Evolutionary conservation across 2,329 filamentous ascomycete genomes (phyloP), one percentile per base, ranked within the genome.

Genomic region (Hortaea sp.): DNA sequence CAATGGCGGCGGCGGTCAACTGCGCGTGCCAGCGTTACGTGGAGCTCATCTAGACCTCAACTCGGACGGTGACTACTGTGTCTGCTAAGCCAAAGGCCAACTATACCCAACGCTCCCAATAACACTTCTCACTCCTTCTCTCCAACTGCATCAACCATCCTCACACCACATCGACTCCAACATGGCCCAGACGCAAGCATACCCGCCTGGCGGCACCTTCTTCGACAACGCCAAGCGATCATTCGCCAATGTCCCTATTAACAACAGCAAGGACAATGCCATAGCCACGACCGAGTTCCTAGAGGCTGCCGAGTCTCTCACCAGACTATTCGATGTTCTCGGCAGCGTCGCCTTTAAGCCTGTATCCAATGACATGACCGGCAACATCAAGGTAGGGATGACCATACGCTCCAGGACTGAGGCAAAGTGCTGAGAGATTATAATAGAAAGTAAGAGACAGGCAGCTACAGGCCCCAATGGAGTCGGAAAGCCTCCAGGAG

Each of bases 341-440:
- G 78, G 77, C 44, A 76, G 73, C 39, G 78, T 84, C 31, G 88
- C 89, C 54, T 97, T 98, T 71, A 80, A 76, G 45, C 85, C 87
- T 28, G 90, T 97, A 64, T 95, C 95, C 78, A 84, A 71, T 57
- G 92, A 98, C 69, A 85, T 98, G 73, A 67, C 79, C 42, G 86
- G 86, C 65, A 98, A 98, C 71, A 78, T 97, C 71, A 89, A 88
- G 78, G 88, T 92, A 54, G 7, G 27, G 27, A 39, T 35, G 11
- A 9, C 30, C 13, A 29, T 5, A 34, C 7, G 31, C 31, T 34
- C n/a, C 31, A 34, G n/a, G 31, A 34, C 31, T n/a, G 7, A 34
- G 31, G n/a, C n/a, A 34, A 7, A 34, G 31, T 43, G 43, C 13
- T 34, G 34, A 34, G n/a, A 7, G 6, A 11, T 10, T 10, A 12